These are phyloP conservation scores for Periconia macrospinosa DNA, from an alignment of 2,329 filamentous ascomycete genomes.

Conservation along the genomic window DNA sequence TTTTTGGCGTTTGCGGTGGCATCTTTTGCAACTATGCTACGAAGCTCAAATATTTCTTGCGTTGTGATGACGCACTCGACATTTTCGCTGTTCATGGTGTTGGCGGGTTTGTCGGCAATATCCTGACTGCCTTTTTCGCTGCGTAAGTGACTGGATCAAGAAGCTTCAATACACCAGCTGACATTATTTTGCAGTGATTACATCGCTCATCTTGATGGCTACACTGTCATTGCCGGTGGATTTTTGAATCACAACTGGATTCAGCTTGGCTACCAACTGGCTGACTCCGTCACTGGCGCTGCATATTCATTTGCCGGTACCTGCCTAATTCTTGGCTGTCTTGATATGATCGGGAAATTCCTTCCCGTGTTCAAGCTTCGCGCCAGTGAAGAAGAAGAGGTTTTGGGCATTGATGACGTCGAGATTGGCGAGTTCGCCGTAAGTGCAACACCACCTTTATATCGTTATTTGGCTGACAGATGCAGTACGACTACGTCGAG, in stretches of 20 bases:
- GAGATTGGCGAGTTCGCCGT: constrained; percentile 92
- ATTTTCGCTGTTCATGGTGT: constrained; percentile 66
- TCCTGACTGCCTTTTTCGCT: constrained; percentile 73
- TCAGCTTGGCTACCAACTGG: constrained; percentile 81
- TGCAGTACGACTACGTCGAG: constrained; percentile 84
- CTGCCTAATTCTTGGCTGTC: constrained; percentile 66
- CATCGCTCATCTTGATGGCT: constrained; percentile 78
- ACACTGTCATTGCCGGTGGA: constrained; percentile 68
- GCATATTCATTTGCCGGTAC: constrained; percentile 78
- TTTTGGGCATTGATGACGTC: constrained; percentile 82
- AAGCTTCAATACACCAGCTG: not conserved
- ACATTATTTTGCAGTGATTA: constrained; percentile 59
- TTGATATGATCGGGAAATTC: constrained; percentile 72
- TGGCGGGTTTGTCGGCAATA: constrained; percentile 61
- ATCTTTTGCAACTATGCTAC: constrained; percentile 85
- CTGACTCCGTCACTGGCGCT: constrained; percentile 75
- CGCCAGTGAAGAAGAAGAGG: constrained; percentile 74
- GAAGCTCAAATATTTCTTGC: constrained; percentile 82
- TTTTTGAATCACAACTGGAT: constrained; percentile 85
- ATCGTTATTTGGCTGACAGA: constrained; percentile 8
- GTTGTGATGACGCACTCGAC: constrained; percentile 82
- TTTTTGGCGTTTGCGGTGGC: constrained; percentile 77
- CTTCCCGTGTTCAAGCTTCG: constrained; percentile 76
- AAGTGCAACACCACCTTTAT: constrained; percentile 33
- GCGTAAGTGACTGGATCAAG: constrained; percentile 52